These are phyloP conservation scores for Exobasidium cylindrosporum DNA, from an alignment of 1,284 basidiomycete genomes.

Conservation along the genomic window DNA sequence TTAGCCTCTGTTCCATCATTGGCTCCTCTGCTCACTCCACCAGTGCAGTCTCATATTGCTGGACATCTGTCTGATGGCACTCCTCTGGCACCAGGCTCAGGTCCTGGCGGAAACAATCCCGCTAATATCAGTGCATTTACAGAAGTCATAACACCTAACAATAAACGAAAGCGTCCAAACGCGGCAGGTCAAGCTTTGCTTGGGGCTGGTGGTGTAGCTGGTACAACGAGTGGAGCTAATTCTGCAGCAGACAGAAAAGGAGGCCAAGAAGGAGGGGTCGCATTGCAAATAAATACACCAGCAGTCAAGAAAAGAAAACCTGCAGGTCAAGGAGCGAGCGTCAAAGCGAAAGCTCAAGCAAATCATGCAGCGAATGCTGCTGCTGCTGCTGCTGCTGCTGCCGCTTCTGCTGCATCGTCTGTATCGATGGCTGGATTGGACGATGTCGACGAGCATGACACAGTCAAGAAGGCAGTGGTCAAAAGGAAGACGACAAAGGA, in stretches of 20 bases:
- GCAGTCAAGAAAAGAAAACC: slow-evolving; percentile 14
- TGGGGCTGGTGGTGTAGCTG: not conserved
- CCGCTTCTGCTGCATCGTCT: not conserved
- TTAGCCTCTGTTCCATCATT: slow-evolving; percentile 40
- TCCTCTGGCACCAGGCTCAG: slow-evolving; percentile 15
- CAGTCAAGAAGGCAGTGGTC: not conserved
- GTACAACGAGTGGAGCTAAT: slow-evolving; percentile 7
- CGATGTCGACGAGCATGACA: not conserved
- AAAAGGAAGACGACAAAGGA: slow-evolving; percentile 5
- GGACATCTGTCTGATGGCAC: slow-evolving; percentile 18
- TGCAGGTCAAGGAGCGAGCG: slow-evolving; percentile 2
- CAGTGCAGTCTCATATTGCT: slow-evolving; percentile 14
- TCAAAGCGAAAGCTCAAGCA: slow-evolving; percentile 5
- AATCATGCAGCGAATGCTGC: slow-evolving; percentile 4
- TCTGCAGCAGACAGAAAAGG: slow-evolving; percentile 8
- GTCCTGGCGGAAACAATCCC: slow-evolving; percentile 11
- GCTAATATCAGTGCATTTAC: slow-evolving; percentile 13
- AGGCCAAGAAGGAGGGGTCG: not conserved
- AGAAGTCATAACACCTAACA: not conserved
- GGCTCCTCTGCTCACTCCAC: slow-evolving; percentile 29
- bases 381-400: not conserved
- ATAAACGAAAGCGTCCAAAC: not conserved
- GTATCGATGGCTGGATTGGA: not conserved
- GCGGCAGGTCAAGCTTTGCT: not conserved
- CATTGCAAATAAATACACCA: not conserved